These are phyloP conservation scores for Bipolaris bicolor DNA, from an alignment of 2,329 filamentous ascomycete genomes.

Conservation along the genomic window DNA sequence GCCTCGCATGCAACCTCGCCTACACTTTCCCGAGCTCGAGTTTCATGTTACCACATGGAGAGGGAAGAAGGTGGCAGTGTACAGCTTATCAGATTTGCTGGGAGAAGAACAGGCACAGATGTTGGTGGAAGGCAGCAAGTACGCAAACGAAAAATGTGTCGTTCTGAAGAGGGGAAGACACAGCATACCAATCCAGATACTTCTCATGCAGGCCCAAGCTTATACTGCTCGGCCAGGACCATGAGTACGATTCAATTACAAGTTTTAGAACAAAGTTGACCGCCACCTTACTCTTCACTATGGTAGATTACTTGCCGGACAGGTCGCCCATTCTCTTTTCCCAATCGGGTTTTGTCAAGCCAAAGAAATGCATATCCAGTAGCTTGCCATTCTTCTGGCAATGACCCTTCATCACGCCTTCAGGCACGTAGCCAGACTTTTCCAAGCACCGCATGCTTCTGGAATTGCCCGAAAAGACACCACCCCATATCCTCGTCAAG, in stretches of 20 bases:
- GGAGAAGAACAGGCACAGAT: slow-evolving; percentile 35
- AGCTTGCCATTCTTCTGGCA: slow-evolving; percentile 46
- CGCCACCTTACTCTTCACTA: neutral
- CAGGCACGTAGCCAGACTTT: slow-evolving; percentile 48
- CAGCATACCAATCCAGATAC: slow-evolving; percentile 37
- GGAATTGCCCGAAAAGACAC: slow-evolving; percentile 40
- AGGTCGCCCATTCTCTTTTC: slow-evolving; percentile 15
- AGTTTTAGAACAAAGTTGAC: neutral
- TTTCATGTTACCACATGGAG: slow-evolving; percentile 40
- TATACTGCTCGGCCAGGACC: slow-evolving; percentile 36
- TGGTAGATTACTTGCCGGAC: slow-evolving; percentile 1
- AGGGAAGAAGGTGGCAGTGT: slow-evolving; percentile 41
- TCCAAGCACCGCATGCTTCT: slow-evolving; percentile 47
- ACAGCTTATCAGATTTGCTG: slow-evolving; percentile 44
- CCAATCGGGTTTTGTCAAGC: slow-evolving; percentile 44
- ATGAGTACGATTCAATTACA: slow-evolving; percentile 11
- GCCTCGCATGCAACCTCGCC: slow-evolving; percentile 34
- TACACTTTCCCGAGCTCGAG: slow-evolving; percentile 39
- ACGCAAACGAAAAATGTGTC: slow-evolving; percentile 32
- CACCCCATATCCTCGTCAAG: slow-evolving; percentile 39
- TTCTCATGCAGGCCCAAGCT: slow-evolving; percentile 42
- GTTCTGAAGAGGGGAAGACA: slow-evolving; percentile 38
- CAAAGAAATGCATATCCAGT: slow-evolving; percentile 43
- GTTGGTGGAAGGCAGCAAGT: slow-evolving; percentile 32
- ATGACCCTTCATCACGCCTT: slow-evolving; percentile 46